Base-by-base conservation (phyloP, 2,329 filamentous ascomycete genomes). In the Thelonectria rubi region DNA sequence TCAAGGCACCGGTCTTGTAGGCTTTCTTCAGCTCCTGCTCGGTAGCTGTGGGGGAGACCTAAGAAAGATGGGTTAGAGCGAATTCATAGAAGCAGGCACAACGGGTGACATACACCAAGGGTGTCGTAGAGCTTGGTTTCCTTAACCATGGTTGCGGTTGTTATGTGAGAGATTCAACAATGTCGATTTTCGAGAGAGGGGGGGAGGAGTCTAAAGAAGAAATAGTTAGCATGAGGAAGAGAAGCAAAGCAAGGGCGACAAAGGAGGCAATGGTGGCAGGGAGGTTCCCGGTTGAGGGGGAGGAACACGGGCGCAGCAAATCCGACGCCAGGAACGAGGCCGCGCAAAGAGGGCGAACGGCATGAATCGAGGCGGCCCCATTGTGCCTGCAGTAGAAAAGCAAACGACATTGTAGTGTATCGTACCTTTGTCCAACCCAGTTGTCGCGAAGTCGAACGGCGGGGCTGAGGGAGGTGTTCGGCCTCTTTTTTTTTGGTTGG, bases 21-120 rank as follows among this genome's bases (percentile, higher is more conserved):
- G 89, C 93, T 74, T 94, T 93, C 84, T 95, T 97, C 68, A 99
- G 82, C 80, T 97, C 91, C 70, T 89, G 83, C 73, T 98, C 94
- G 61, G 90, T 90, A 68, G 91, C 92, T 73, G 86, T 88, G 67
- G 92, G 90, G 72, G 91, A 68, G 70, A 96, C 91, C 92, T 96
- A 69, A 43, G 40, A 52, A 37, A 30, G 2, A 37, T 14, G 12
- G 24, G 59, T 75, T 65, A 75, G 68, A 26, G 17, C 45, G 50
- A 50, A 21, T 54, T 37, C 26, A 26, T 12, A 5, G 3, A 26
- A 5, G 32, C 34, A 24, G 24, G 17, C n/a, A 20, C 8, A 12
- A 17, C 26, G 40, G 32, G 14, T 55, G 81, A 47, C 86, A 74
- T 88, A 93, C 91, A 77, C 91, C 91, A 51, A 95, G 86, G 64